Conservation (phyloP, 495 filamentous ascomycete species). For the Choiromyces venosus region DNA sequence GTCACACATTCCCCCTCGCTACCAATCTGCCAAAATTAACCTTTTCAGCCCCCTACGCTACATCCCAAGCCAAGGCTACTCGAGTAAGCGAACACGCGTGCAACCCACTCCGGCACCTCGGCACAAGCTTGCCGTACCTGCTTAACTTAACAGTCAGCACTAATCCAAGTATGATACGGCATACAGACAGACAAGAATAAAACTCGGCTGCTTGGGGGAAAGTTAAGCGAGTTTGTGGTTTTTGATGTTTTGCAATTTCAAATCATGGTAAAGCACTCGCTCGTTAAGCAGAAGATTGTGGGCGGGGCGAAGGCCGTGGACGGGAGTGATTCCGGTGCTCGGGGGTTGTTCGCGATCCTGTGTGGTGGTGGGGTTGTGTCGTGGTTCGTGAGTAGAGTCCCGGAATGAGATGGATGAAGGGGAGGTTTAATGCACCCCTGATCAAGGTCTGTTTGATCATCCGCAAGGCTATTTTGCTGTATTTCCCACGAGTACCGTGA, state of each 20-base stretch:
- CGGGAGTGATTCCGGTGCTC: not conserved
- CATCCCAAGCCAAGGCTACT: not conserved
- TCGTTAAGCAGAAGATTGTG: not conserved
- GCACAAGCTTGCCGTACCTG: not conserved
- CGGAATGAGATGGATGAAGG: not conserved
- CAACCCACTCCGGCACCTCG: not conserved
- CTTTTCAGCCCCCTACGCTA: not conserved
- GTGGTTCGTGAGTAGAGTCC: not conserved
- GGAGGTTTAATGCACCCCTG: not conserved
- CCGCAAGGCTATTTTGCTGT: not conserved
- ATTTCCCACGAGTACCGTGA: not conserved
- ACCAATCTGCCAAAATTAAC: not conserved
- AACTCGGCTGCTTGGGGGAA: not conserved
- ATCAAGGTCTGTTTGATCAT: not conserved
- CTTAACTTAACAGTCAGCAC: not conserved
- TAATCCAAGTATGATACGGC: not conserved
- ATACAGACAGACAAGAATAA: not conserved
- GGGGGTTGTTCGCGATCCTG: not conserved
- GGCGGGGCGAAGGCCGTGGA: not conserved
- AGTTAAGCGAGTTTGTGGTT: not conserved
- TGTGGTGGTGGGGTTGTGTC: not conserved
- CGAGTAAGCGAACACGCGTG: not conserved
- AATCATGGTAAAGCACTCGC: not conserved
- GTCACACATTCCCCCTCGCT: not conserved
- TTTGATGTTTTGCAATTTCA: not conserved